Conservation (phyloP, 768 basidiomycete species). For the Boletus rubropictus region DNA sequence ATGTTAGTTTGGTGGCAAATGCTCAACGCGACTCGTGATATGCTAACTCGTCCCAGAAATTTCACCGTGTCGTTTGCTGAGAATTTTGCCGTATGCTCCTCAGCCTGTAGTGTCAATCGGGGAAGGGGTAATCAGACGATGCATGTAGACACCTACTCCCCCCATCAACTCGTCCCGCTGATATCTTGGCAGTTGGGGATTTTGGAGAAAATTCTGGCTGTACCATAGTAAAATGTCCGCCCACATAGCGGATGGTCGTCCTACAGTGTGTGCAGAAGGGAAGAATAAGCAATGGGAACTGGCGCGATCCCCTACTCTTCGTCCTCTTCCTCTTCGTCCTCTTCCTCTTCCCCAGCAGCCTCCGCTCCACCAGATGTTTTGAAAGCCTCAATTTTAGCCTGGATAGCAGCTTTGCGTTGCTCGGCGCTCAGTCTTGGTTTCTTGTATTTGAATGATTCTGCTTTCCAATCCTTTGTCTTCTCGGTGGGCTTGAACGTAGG, state of each 20-base stretch:
- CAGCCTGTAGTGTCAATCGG: constrained; percentile 50
- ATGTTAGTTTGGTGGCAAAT: constrained; percentile 45
- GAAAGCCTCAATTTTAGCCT: constrained; percentile 88
- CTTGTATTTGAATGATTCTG: constrained; percentile 72
- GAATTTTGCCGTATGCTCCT: constrained; percentile 48
- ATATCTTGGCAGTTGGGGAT: constrained; percentile 51
- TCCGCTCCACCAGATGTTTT: constrained; percentile 51
- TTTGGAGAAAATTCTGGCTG: constrained; percentile 37
- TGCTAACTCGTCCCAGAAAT: constrained; percentile 41
- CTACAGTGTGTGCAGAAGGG: constrained; percentile 4
- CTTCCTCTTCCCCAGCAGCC: constrained; percentile 41
- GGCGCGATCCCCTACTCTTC: constrained; percentile 50
- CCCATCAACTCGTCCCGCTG: constrained; percentile 33
- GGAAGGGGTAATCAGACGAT: constrained; percentile 37
- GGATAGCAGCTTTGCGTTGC: constrained; percentile 75
- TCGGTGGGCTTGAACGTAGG: constrained; percentile 86
- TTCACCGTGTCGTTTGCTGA: constrained; percentile 54
- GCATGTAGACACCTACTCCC: constrained; percentile 38
- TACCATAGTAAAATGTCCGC: constrained; percentile 9
- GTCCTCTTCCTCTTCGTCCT: constrained; percentile 16
- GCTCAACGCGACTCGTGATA: background rate
- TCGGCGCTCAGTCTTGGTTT: constrained; percentile 62
- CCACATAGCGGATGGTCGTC: constrained; percentile 12
- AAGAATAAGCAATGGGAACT: background rate
- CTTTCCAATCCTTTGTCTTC: constrained; percentile 88